These are phyloP conservation scores for Talaromyces sp. DNA, from an alignment of 2,329 filamentous ascomycete genomes.

Conservation along the genomic window DNA sequence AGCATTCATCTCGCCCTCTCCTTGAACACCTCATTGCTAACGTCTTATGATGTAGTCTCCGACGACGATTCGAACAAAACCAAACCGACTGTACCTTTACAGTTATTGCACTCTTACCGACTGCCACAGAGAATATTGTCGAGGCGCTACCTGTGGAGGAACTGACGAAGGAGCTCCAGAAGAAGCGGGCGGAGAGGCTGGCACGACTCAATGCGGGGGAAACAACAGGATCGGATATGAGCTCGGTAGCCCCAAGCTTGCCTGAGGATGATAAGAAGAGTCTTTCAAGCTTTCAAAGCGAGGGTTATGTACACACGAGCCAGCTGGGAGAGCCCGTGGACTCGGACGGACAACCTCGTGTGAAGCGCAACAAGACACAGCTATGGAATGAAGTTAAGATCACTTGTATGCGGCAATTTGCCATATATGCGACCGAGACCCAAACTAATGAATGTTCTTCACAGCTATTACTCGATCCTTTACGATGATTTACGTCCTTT, in stretches of 20 bases:
- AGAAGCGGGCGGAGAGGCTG: slow-evolving; percentile 79
- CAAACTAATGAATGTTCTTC: neutral
- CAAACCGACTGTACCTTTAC: slow-evolving; percentile 99
- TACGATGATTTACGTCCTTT: slow-evolving; percentile 87
- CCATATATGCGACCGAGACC: neutral
- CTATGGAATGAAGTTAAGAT: slow-evolving; percentile 98
- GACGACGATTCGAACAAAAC: slow-evolving; percentile 96
- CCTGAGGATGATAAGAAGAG: slow-evolving; percentile 84
- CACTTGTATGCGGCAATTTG: slow-evolving; percentile 63
- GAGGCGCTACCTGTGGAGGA: slow-evolving; percentile 87
- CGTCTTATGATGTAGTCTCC: slow-evolving; percentile 63
- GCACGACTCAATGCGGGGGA: slow-evolving; percentile 61
- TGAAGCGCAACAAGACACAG: slow-evolving; percentile 84
- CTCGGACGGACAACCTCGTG: slow-evolving; percentile 50
- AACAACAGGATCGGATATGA: slow-evolving; percentile 58
- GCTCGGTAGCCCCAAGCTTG: slow-evolving; percentile 65
- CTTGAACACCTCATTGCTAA: slow-evolving; percentile 19
- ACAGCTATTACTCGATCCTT: slow-evolving; percentile 86
- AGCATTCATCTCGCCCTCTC: slow-evolving; percentile 1
- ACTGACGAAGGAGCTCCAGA: slow-evolving; percentile 90
- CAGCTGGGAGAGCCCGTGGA: slow-evolving; percentile 65
- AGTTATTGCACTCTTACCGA: slow-evolving; percentile 91
- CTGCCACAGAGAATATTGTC: slow-evolving; percentile 85
- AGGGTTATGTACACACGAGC: slow-evolving; percentile 81
- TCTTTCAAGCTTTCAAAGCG: slow-evolving; percentile 73